These are phyloP conservation scores for Yamadazyma akitaensis DNA, from an alignment of 805 yeast species.

Conservation along the genomic window DNA sequence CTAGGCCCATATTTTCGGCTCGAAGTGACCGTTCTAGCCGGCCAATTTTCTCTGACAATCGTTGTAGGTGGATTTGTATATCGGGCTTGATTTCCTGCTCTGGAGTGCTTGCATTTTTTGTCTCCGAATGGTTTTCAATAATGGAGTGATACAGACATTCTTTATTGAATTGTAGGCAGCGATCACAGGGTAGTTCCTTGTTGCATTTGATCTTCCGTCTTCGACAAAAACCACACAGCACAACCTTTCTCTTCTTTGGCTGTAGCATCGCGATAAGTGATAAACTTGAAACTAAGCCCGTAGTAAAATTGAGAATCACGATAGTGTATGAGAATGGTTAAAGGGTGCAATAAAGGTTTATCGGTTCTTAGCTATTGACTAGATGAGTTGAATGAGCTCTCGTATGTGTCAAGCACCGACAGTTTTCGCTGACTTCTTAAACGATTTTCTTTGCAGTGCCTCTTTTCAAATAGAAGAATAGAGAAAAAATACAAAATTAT, in stretches of 20 bases:
- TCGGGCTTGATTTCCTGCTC: not conserved
- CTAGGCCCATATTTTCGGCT: not conserved
- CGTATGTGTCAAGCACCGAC: too few relatives aligned
- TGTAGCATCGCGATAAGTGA: not conserved
- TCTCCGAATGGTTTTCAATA: not conserved
- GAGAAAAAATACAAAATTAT: too few relatives aligned
- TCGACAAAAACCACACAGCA: constrained; percentile 36
- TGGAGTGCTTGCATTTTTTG: not conserved
- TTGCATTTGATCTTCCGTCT: constrained; percentile 39
- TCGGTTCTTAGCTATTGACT: too few relatives aligned
- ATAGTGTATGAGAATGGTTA: not conserved
- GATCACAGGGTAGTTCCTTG: constrained; percentile 31
- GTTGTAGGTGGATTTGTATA: not conserved
- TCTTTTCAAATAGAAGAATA: too few relatives aligned
- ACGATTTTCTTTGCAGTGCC: too few relatives aligned
- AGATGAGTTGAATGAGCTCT: too few relatives aligned
- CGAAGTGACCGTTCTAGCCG: constrained; percentile 1
- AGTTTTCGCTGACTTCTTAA: too few relatives aligned
- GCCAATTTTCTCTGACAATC: constrained; percentile 1
- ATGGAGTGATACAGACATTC: constrained; percentile 5
- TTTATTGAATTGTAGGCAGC: constrained; percentile 27
- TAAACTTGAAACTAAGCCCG: too few relatives aligned
- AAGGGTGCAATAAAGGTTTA: too few relatives aligned
- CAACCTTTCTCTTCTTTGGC: constrained; percentile 21
- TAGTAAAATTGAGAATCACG: not conserved